phyloP scores from a whole-genome alignment of 2,329 filamentous ascomycete species.

The Ascomycota sp. region DNA sequence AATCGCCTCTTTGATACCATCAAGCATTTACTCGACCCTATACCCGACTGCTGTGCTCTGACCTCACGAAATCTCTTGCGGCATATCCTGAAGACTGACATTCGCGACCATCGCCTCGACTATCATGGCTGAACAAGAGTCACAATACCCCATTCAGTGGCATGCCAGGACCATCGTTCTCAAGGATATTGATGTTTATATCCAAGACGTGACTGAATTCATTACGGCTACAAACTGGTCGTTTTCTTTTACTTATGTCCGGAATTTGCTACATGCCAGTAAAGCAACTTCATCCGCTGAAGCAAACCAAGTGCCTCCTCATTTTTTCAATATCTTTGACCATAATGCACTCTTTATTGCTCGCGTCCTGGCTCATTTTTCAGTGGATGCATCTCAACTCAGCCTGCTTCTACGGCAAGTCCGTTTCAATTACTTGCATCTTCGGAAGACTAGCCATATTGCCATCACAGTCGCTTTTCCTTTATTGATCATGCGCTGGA shows the following conservation, averaged over 20 bases:
- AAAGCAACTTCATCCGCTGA: slow-evolving; percentile 22
- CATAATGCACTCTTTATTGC: slow-evolving; percentile 30
- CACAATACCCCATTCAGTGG: neutral
- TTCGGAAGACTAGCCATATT: slow-evolving; percentile 42
- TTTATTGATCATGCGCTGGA: slow-evolving; percentile 42
- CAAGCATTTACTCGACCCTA: slow-evolving; percentile 35
- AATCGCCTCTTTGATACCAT: slow-evolving; percentile 33
- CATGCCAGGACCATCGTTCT: neutral
- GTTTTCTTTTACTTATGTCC: slow-evolving; percentile 36
- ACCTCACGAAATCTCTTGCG: slow-evolving; percentile 37
- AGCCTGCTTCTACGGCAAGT: slow-evolving; percentile 43
- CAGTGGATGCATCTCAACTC: slow-evolving; percentile 42
- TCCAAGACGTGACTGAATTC: slow-evolving; percentile 40
- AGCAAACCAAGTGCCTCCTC: slow-evolving; percentile 12
- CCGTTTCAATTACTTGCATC: slow-evolving; percentile 45
- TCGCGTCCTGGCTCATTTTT: slow-evolving; percentile 40
- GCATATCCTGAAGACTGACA: slow-evolving; percentile 17
- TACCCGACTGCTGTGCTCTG: slow-evolving; percentile 35
- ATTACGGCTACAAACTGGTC: slow-evolving; percentile 44
- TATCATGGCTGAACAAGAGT: neutral
- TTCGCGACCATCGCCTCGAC: neutral
- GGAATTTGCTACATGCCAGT: slow-evolving; percentile 28
- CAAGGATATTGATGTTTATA: slow-evolving; percentile 29
- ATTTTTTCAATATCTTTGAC: slow-evolving; percentile 27
- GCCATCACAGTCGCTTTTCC: slow-evolving; percentile 42